Percentiles rank a stretch among this genome's conserved stretches.
Conservation (phyloP, 2,329 filamentous ascomycete species). For the Ascochyta fabae region DNA sequence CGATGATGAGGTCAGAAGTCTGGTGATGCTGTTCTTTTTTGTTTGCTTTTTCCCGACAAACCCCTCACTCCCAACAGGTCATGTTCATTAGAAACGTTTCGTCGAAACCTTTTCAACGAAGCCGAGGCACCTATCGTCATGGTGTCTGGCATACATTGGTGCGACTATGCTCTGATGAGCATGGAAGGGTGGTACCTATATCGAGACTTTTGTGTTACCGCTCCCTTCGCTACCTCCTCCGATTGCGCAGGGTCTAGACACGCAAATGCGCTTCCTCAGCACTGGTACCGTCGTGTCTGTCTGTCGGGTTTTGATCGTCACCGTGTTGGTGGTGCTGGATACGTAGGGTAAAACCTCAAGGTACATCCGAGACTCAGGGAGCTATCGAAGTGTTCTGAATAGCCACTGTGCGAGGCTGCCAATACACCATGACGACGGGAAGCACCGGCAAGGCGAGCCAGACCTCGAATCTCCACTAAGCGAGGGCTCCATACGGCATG, state of each 20-base stretch:
- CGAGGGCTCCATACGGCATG: background rate
- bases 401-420: slow-evolving; percentile 1
- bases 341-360: slow-evolving; percentile 11
- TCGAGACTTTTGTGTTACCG: slow-evolving; percentile 8
- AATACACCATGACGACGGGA: background rate
- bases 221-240: slow-evolving; percentile 5
- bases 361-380: slow-evolving; percentile 7
- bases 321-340: slow-evolving; percentile 12
- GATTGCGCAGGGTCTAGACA: slow-evolving; percentile 12
- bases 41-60: background rate
- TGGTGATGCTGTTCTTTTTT: background rate
- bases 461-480: background rate
- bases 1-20: background rate
- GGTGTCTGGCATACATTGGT: slow-evolving; percentile 12
- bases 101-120: background rate
- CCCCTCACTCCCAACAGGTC: background rate
- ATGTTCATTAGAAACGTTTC: background rate
- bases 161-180: slow-evolving; percentile 2
- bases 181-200: slow-evolving; percentile 11
- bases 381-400: slow-evolving; percentile 4
- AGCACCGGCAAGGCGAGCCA: background rate
- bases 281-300: slow-evolving; percentile 1
- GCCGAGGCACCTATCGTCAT: background rate
- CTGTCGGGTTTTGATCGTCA: background rate
- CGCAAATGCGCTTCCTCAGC: slow-evolving; percentile 4